Evolutionary conservation across 257 asterid genomes (phyloP).

Genomic region (Nicotiana undulata): DNA sequence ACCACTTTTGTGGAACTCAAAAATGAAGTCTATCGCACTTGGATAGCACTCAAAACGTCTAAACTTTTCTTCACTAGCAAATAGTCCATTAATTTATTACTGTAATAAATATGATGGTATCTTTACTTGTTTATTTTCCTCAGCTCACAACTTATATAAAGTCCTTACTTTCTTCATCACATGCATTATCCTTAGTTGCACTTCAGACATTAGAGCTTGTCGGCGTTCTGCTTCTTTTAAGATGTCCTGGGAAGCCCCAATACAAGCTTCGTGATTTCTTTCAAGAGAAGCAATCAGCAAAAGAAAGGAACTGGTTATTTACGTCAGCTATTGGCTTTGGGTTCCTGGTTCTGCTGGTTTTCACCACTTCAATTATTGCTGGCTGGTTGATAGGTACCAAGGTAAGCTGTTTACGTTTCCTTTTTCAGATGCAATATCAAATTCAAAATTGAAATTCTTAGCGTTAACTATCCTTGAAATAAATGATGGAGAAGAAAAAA

Average conservation of each 20-base stretch:
- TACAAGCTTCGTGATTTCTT: slow-evolving; percentile 48
- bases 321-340: slow-evolving; percentile 49
- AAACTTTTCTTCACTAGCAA: background rate
- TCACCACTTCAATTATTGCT: slow-evolving; percentile 47
- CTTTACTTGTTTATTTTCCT: background rate
- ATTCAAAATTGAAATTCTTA: background rate
- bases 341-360: slow-evolving; percentile 45
- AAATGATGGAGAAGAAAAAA: background rate
- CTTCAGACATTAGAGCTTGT: slow-evolving; percentile 58
- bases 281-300: slow-evolving; percentile 21
- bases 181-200: slow-evolving; percentile 50
- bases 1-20: background rate
- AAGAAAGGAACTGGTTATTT: slow-evolving; percentile 55
- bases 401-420: slow-evolving; percentile 25
- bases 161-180: slow-evolving; percentile 14
- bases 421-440: background rate
- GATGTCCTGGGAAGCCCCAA: slow-evolving; percentile 42
- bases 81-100: background rate
- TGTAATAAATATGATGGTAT: background rate
- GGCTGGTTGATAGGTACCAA: slow-evolving; percentile 40
- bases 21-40: background rate
- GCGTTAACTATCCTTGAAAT: background rate
- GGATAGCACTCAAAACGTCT: background rate
- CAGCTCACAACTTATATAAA: background rate
- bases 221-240: slow-evolving; percentile 49